Evolutionary conservation across 495 filamentous ascomycete species (phyloP), one percentile per base, ranked within the genome.

Genomic region (Aspergillus coremiiformis): DNA sequence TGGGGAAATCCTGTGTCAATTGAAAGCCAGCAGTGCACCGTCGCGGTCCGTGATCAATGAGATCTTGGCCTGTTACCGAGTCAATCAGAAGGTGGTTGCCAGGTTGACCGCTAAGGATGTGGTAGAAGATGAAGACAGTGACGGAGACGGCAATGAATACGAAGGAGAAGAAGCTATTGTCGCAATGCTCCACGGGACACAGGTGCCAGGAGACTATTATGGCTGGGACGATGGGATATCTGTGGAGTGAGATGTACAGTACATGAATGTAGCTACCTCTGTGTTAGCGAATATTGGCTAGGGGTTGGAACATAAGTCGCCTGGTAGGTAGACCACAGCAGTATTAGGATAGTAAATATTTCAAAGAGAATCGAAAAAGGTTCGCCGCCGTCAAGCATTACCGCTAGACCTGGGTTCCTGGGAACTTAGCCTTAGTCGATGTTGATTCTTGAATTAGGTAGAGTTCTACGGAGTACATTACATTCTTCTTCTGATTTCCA

Each of bases 1-100:
- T 9, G 85, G 84, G 0, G 72, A 72, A 14, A 78, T 82, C 51
- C 66, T 91, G 0, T 81, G 78, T 5, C 68, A 74, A 26, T 73
- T 91, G 14, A 92, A 91, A 60, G 76, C 80, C 0, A 57, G 55
- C 7, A 59, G 47, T 10, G 42, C 52, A 32, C 52, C 66, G 6
- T 62, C 64, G 0, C 63, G 69, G 10, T 48, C 44, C 0, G 54
- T 72, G 8, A 55, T 56, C 6, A 59, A 66, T 47, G 59, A 67
- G 23, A 50, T 70, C 4, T 45, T 67, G 2, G 57, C 61, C 1
- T 67, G 62, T 47, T 70, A 68, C 41, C 58, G 61, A 15, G 57
- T 70, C 14, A 69, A 68, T 44, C 64, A 64, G 58, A 70, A 65
- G 53, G 57, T 57, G 45, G 58, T 67, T 14, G 26, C 62, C 7